These are phyloP conservation scores for Triadica sebifera DNA, from an alignment of 345 rosid genomes.

Conservation along the genomic window DNA sequence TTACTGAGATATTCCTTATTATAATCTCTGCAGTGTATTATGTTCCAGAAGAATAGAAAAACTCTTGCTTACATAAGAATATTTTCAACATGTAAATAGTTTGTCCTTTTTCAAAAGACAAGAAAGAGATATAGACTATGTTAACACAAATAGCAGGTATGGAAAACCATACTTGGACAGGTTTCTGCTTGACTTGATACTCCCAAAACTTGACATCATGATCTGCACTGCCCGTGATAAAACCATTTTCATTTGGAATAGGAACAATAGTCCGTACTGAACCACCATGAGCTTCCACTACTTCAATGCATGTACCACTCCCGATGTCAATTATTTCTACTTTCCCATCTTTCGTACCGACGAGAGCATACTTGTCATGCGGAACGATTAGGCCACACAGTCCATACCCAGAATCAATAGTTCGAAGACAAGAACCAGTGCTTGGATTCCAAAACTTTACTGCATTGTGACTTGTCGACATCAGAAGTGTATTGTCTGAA, in stretches of 20 bases:
- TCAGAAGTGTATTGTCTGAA: conserved; percentile 74
- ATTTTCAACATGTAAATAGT: neutral
- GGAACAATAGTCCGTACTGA: conserved; percentile 65
- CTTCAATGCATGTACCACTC: conserved; percentile 70
- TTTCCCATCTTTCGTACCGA: conserved; percentile 85
- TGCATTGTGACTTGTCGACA: conserved; percentile 95
- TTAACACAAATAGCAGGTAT: conserved; percentile 1
- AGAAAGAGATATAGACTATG: neutral
- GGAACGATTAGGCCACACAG: conserved; percentile 88
- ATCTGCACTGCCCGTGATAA: conserved; percentile 95
- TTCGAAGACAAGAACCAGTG: conserved; percentile 88
- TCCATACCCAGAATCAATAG: conserved; percentile 88
- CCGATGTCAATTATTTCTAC: conserved; percentile 85
- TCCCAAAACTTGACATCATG: conserved; percentile 94
- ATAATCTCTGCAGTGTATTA: no score
- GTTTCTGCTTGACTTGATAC: conserved; percentile 60
- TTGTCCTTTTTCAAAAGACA: neutral
- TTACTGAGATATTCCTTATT: no score
- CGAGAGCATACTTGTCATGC: conserved; percentile 70
- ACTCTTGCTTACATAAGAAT: neutral
- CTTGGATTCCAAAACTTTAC: conserved; percentile 96
- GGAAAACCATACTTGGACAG: conserved; percentile 55
- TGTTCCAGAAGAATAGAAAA: neutral
- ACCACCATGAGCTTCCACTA: conserved; percentile 87
- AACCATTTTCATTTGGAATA: conserved; percentile 75